These are phyloP conservation scores for Chloranthus sessilifolius DNA, from an alignment of 164 flowering plant genomes.

Conservation along the genomic window DNA sequence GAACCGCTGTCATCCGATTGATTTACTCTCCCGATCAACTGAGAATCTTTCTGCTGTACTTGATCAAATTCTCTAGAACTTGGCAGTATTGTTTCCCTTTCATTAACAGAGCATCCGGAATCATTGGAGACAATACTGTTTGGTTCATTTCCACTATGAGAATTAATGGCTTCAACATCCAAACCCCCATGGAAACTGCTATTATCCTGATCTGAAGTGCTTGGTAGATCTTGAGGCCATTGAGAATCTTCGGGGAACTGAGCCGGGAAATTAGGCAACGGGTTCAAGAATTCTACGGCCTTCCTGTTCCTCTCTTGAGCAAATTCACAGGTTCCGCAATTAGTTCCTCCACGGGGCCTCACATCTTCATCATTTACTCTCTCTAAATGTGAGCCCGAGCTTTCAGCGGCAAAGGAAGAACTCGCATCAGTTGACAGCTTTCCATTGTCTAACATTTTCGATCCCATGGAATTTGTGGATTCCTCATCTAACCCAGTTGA, in stretches of 20 bases:
- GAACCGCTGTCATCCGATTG: constrained; percentile 37
- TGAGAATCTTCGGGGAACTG: constrained; percentile 12
- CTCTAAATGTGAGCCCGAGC: constrained; percentile 11
- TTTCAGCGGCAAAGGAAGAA: constrained; percentile 14
- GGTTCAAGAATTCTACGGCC: not conserved
- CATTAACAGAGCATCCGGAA: too few species aligned
- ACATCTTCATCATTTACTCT: constrained; percentile 12
- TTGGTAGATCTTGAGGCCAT: constrained; percentile 13
- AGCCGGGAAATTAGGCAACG: constrained; percentile 3
- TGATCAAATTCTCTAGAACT: constrained; percentile 7
- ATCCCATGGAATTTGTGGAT: constrained; percentile 3
- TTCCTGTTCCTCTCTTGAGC: constrained; percentile 8
- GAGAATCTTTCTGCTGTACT: constrained; percentile 10
- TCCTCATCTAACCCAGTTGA: constrained; percentile 5
- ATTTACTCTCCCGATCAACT: constrained; percentile 5
- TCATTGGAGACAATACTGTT: constrained; percentile 7
- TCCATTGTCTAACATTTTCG: constrained; percentile 21
- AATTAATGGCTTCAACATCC: too few species aligned
- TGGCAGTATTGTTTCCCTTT: not conserved
- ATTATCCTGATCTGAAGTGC: constrained; percentile 11
- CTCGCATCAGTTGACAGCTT: constrained; percentile 13
- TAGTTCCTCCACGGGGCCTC: not conserved
- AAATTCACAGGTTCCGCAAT: constrained; percentile 10
- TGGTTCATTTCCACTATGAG: constrained; percentile 20
- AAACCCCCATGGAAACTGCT: constrained; percentile 18